Evolutionary conservation across 805 yeast species (phyloP).

Genomic region (Ogataea polymorpha): DNA sequence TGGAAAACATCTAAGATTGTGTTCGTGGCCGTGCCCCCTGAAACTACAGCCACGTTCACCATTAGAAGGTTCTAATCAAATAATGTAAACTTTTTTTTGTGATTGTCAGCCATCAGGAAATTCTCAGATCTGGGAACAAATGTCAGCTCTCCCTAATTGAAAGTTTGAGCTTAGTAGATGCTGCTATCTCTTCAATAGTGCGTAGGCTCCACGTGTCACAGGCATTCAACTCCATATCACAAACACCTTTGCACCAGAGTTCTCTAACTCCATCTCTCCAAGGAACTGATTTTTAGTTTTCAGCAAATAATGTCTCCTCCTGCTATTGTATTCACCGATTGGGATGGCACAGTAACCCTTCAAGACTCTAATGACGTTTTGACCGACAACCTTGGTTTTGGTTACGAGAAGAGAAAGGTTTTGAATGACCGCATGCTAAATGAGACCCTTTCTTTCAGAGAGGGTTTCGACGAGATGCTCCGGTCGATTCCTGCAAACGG

Average conservation of each 20-base stretch:
- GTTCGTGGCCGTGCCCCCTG: constrained; percentile 90
- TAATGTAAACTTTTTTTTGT: not conserved
- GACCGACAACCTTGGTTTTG: constrained; percentile 88
- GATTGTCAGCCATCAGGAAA: not conserved
- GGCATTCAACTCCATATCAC: not conserved
- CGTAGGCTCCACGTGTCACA: not conserved
- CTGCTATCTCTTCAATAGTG: no score
- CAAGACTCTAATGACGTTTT: constrained; percentile 93
- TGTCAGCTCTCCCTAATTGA: no score
- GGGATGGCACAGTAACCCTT: constrained; percentile 96
- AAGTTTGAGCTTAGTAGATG: no score
- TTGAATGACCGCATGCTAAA: constrained; percentile 72
- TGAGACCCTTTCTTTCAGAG: constrained; percentile 68
- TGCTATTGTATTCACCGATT: constrained; percentile 92
- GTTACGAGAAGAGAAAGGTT: constrained; percentile 58
- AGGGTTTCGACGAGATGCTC: constrained; percentile 82
- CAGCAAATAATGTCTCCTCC: constrained; percentile 14
- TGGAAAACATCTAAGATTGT: constrained; percentile 61
- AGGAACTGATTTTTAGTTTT: not conserved
- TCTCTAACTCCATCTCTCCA: not conserved
- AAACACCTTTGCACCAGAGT: not conserved
- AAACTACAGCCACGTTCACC: constrained; percentile 40
- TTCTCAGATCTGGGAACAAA: not conserved
- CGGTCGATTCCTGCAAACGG: constrained; percentile 60
- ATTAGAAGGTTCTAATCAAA: constrained; percentile 7